Base-by-base conservation (phyloP, 768 basidiomycete genomes). In the Termitomyces sp. region DNA sequence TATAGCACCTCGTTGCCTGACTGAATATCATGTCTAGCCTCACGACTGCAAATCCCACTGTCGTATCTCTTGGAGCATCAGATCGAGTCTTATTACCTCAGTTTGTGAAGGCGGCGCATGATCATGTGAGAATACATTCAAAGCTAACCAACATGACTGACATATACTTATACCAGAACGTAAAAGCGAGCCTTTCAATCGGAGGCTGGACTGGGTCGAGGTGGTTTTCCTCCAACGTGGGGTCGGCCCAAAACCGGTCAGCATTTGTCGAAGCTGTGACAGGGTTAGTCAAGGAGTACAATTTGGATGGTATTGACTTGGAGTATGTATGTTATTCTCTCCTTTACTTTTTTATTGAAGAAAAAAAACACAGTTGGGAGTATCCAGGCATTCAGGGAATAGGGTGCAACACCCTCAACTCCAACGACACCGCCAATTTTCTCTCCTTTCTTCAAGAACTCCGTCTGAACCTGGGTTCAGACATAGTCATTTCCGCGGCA, bases 341-440 rank as follows among this genome's bases (percentile, higher is more conserved):
- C 46, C 60, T 48, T 48, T 57, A 49, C 35, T 36, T 32, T 35
- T 57, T 49, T 36, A 15, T 54, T 40, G 39, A 64, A 40, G 49
- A 64, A 54, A 20, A 54, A 7, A 28, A 28, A 28, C 50, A 58
- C 62, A 91, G 91, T 69, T 94, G 92, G 93, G 94, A 95, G 71
- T 96, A 92, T 70, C 94, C 94, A 40, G 84, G 79, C 42, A 75
- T 75, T 12, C 76, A 76, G 49, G 93, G 92, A 16, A 81, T 90
- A 20, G 80, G 82, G 7, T 91, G 91, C 69, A 96, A 96, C 75
- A 72, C 71, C 7, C 72, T 86, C 50, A 83, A 83, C 24, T 63
- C 80, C 4, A 67, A 81, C 56, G 95, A 97, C 72, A 87, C 89
- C 0, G 79, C 81, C 63, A 95, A 97, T 73, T 89, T 90, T 75